Percentiles rank a stretch among this genome's conserved stretches.
These are phyloP conservation scores for Zhuliangozyma blackwelliae DNA, from an alignment of 1,139 yeast species.

Conservation along the genomic window DNA sequence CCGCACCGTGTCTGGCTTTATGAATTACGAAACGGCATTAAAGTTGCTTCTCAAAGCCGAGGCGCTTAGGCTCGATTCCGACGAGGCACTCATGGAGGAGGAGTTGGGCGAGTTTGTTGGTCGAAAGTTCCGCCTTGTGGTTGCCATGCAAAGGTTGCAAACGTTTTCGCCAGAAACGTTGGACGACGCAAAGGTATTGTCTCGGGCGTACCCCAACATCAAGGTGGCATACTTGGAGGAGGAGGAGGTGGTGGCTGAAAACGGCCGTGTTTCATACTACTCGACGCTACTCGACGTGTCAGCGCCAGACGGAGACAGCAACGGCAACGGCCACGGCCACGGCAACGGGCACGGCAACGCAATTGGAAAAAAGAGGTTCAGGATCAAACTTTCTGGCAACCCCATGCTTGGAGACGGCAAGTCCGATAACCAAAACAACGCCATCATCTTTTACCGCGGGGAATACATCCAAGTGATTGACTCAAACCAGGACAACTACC, in stretches of 20 bases:
- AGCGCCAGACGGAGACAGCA: slow-evolving; percentile 57
- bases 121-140: slow-evolving; percentile 62
- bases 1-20: slow-evolving; percentile 73
- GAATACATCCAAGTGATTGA: slow-evolving; percentile 85
- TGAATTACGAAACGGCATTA: slow-evolving; percentile 66
- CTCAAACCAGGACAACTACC: slow-evolving; percentile 83
- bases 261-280: no score
- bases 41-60: slow-evolving; percentile 64
- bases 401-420: slow-evolving; percentile 91
- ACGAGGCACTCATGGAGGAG: slow-evolving; percentile 22
- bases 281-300: slow-evolving; percentile 61
- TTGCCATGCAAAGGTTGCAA: slow-evolving; percentile 66
- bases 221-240: slow-evolving; percentile 57
- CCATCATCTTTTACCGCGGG: slow-evolving; percentile 76
- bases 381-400: slow-evolving; percentile 69
- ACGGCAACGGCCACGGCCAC: slow-evolving; percentile 98
- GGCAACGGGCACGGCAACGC: no score
- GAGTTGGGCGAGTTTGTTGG: slow-evolving; percentile 50
- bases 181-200: slow-evolving; percentile 51
- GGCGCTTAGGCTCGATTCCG: slow-evolving; percentile 38
- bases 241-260: slow-evolving; percentile 25
- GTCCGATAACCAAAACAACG: slow-evolving; percentile 79
- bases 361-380: slow-evolving; percentile 53
- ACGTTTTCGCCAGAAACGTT: slow-evolving; percentile 50
- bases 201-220: slow-evolving; percentile 60